Evolutionary conservation across 768 basidiomycete genomes (phyloP), one percentile per base, ranked within the genome.

Genomic region (Boletus tylopilopsis): DNA sequence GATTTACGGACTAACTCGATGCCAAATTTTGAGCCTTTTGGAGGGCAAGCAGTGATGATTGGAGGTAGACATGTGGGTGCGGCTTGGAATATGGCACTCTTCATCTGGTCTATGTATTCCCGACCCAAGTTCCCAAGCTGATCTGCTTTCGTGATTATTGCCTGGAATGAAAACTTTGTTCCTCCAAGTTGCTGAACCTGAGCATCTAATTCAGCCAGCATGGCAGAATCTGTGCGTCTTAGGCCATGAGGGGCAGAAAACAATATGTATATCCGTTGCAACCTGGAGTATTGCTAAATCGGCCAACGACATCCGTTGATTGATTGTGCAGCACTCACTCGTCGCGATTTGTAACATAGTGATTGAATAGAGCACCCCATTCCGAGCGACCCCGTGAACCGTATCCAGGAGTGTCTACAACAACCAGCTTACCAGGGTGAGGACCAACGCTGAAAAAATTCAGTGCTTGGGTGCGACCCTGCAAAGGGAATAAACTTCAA

Each of bases 361-460:
- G 67, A 45, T 85, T 73, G 63, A 90, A 89, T 4, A 87, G 56
- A 23, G 70, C 63, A 2, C 90, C 88, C 88, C 88, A 91, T 66
- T 88, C 85, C 29, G 76, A 74, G 36, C 85, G 76, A 12, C 90
- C 88, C 46, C 86, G 74, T 9, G 75, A 68, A 41, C 90, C 90
- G 62, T 91, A 92, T 15, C 90, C 89, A 3, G 90, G 90, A 12
- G 88, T 77, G 58, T 92, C 90, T 10, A 92, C 88, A 4, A 91
- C 68, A 19, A 89, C 62, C 29, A 87, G 71, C 33, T 79, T 74
- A 27, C 81, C 80, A 9, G 69, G 66, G 16, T 55, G 47, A 22
- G 77, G 73, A 5, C 85, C 84, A n/a, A 89, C 78, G 34, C 78
- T 73, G 62, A 78, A 89, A 59, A 89, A 90, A 54, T 89, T 86